Conservation (phyloP, 345 rosid genomes). For the Citrus sp. region DNA sequence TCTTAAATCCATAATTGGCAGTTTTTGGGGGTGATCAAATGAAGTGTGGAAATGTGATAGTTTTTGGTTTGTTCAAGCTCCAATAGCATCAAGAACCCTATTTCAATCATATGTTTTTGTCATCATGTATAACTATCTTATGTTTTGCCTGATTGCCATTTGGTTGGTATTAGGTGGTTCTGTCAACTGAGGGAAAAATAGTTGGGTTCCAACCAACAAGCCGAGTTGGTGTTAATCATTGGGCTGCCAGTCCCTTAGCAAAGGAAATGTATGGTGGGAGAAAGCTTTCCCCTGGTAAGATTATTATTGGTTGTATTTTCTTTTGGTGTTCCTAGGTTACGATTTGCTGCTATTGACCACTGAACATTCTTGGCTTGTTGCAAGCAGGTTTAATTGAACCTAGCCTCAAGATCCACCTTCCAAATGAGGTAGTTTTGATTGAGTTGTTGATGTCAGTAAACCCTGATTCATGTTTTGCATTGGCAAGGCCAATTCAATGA, state of each 20-base stretch:
- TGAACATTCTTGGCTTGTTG: slow-evolving; percentile 2
- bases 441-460: slow-evolving; percentile 69
- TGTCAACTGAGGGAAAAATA: slow-evolving; percentile 60
- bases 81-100: neutral
- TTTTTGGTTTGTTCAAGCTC: neutral
- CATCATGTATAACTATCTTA: neutral
- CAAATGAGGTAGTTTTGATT: slow-evolving; percentile 47
- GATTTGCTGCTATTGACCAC: neutral
- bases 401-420: slow-evolving; percentile 40
- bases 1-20: neutral
- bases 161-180: slow-evolving; percentile 46
- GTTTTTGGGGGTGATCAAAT: neutral
- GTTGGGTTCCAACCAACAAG: slow-evolving; percentile 84
- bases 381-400: slow-evolving; percentile 66
- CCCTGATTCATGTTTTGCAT: slow-evolving; percentile 49
- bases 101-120: neutral
- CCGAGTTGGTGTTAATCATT: slow-evolving; percentile 62
- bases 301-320: neutral
- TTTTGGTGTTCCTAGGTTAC: neutral
- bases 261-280: slow-evolving; percentile 57
- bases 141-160: slow-evolving; percentile 11
- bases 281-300: slow-evolving; percentile 63
- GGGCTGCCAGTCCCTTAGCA: slow-evolving; percentile 78
- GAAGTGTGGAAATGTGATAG: neutral
- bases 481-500: slow-evolving; percentile 55